These are phyloP conservation scores for Mycothermus thermophilus DNA, from an alignment of 495 filamentous ascomycete genomes.

Conservation along the genomic window DNA sequence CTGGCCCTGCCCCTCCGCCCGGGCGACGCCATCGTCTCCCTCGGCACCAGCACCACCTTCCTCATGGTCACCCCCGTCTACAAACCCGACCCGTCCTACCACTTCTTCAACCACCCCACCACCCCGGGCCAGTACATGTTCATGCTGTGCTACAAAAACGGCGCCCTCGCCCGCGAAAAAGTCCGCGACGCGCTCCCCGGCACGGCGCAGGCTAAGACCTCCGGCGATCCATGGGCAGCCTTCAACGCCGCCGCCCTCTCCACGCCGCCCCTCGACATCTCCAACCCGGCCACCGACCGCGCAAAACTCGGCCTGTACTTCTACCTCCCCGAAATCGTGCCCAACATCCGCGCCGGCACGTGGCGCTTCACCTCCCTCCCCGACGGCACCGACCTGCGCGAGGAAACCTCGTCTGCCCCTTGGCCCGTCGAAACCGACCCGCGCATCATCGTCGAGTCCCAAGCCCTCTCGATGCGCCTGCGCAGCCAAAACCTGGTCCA, in stretches of 20 bases:
- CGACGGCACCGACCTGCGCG: constrained; percentile 34
- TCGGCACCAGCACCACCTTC: constrained; percentile 93
- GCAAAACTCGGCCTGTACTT: constrained; percentile 88
- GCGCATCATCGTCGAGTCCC: constrained; percentile 82
- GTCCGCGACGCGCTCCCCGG: constrained; percentile 54
- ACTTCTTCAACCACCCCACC: constrained; percentile 84
- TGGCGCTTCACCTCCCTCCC: constrained; percentile 65
- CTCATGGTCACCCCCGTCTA: constrained; percentile 89
- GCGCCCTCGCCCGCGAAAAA: constrained; percentile 78
- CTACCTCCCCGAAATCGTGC: constrained; percentile 88
- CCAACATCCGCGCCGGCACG: constrained; percentile 67
- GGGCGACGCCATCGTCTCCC: constrained; percentile 80
- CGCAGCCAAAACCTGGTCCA: constrained; percentile 63
- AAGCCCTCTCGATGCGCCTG: constrained; percentile 78
- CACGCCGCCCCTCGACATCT: constrained; percentile 53
- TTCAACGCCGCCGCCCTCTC: constrained; percentile 59
- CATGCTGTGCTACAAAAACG: constrained; percentile 99
- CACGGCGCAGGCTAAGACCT: constrained; percentile 20
- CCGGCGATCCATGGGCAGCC: constrained; percentile 47
- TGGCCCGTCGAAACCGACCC: constrained; percentile 48
- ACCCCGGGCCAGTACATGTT: constrained; percentile 83
- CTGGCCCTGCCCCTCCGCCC: constrained; percentile 74
- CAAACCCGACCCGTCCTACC: constrained; percentile 71
- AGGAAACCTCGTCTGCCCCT: constrained; percentile 26
- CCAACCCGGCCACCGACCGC: constrained; percentile 34